Base-by-base conservation (phyloP, 1,284 basidiomycete genomes). In the Agaricales sp. region DNA sequence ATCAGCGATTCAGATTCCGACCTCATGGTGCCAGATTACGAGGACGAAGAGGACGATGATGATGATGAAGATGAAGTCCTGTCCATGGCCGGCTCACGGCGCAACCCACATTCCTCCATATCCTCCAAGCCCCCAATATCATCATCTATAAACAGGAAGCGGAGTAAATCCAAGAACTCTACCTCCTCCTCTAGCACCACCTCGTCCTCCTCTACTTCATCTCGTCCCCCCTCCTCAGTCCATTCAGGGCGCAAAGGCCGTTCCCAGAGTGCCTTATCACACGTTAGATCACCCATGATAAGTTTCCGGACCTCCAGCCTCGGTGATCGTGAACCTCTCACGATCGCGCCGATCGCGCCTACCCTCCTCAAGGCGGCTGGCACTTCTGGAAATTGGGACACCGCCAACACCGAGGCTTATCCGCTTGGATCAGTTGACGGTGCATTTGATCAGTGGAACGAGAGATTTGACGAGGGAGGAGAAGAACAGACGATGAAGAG, bases 341-440 rank as follows among this genome's bases (percentile, higher is more conserved):
- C 92, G 3, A 99, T 98, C 54, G 93, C 92, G 12, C 87, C 92
- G 44, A 94, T 99, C 54, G 87, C 93, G 0, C 95, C 95, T 0
- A 94, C 95, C 1, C 78, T 90, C 43, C 75, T 99, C 57, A 99
- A 98, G 72, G 91, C 72, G 0, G 74, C 71, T 22, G 64, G 39
- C 6, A 18, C 39, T 20, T 16, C 39, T 16, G 39, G 39, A 6
- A 14, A 30, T 6, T 30, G 6, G 14, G 26, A 30, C 14, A 14
- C 6, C 26, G 26, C 6, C 14, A 30, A 14, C 14, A 6, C 6
- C 26, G n/a, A n/a, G n/a, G n/a, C n/a, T n/a, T n/a, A n/a, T n/a
- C n/a, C 30, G 30, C 30, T 8, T 35, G 11, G 30, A 35, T 35
- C 8, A 11, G 4, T 18, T 6, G 6, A 4, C 39, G 39, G 39